Base-by-base conservation (phyloP, 2,329 filamentous ascomycete genomes). In the Laburnicola sp. region DNA sequence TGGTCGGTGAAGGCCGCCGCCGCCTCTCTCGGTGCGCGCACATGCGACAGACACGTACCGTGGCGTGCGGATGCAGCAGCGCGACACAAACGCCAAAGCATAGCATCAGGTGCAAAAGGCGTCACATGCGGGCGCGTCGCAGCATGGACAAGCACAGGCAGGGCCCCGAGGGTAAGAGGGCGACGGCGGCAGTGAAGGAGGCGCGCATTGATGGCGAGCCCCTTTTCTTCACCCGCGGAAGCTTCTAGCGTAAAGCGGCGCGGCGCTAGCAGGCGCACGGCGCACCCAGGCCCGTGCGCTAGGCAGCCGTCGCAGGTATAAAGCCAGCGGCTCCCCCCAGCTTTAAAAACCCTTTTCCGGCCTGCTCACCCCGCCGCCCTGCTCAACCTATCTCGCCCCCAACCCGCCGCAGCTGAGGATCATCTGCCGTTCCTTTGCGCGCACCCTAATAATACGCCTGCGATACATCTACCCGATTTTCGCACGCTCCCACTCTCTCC, bases 401-500 rank as follows among this genome's bases (percentile, higher is more conserved):
- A 53, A 62, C 51, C 42, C 58, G 60, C 62, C 63, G 63, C 64
- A 68, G 60, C 53, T 48, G 53, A 48, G 56, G 65, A 63, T 57
- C 57, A 46, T 49, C 50, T 21, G 58, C 54, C 66, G 59, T 59
- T 53, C 45, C 45, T 51, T 63, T 69, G 66, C 65, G 66, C 62
- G 62, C 62, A 57, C 62, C 51, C 62, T 69, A 64, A 67, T 65
- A 56, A 56, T 60, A 56, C 57, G 58, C 51, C 53, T 56, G 50
- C 51, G 60, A 63, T 44, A 37, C 4, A 40, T 54, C 48, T 39
- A 46, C 54, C 64, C 59, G 59, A 50, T 46, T 62, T 53, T 48
- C 51, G 63, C 64, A 58, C 65, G 58, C 54, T 63, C 66, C 42
- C 65, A 52, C 62, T 70, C 66, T 66, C 64, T 66, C 57, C 47